Evolutionary conservation across 257 asterid genomes (phyloP).

Genomic region (Haberlea rhodopensis): DNA sequence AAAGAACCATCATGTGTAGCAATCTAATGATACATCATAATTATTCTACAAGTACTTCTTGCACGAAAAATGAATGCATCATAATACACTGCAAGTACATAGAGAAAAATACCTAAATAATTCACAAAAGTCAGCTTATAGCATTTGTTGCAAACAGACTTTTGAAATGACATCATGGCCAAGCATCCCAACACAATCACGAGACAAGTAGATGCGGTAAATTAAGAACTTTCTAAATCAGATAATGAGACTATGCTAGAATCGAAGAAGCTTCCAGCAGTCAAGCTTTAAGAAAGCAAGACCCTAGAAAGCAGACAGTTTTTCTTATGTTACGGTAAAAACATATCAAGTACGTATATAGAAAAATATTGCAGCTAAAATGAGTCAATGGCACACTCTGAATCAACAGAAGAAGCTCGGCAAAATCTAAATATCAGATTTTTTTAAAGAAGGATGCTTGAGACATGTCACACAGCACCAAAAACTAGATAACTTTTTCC

Average conservation of each 20-base stretch:
- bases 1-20: not conserved
- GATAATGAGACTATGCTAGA: not conserved
- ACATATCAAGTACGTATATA: too few species aligned
- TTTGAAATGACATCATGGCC: not conserved
- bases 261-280: too few species aligned
- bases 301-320: too few species aligned
- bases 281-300: too few species aligned
- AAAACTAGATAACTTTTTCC: constrained; percentile 3
- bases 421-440: constrained; percentile 7
- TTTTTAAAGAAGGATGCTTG: constrained; percentile 1
- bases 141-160: not conserved
- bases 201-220: not conserved
- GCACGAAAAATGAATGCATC: not conserved
- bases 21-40: too few species aligned
- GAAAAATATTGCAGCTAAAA: too few species aligned
- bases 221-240: not conserved
- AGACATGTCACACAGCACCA: not conserved
- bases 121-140: not conserved
- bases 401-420: not conserved
- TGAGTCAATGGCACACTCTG: too few species aligned
- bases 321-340: too few species aligned
- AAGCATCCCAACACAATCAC: not conserved
- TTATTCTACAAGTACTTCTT: not conserved
- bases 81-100: not conserved
- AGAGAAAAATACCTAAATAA: not conserved